Evolutionary conservation across 441 rosid genomes (phyloP), one percentile per base, ranked within the genome.

Genomic region (Biscutella laevigata): DNA sequence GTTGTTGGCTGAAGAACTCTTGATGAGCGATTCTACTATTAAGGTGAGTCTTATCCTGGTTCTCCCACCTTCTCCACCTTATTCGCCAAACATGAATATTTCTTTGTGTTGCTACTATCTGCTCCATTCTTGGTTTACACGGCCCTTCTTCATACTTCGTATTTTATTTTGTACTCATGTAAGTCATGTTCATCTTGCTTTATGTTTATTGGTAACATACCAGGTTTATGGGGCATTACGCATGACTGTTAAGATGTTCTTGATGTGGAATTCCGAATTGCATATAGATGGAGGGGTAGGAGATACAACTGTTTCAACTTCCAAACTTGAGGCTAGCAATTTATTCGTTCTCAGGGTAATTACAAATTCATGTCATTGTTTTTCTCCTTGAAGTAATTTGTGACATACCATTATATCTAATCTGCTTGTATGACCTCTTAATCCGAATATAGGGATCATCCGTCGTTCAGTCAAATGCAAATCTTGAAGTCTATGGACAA

Each of bases 171-270:
- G 17, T 29, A 34, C 32, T 42, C 32, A 2, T 4, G 4, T 50
- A 34, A 56, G 6, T 29, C 4, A 21, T 16, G 10, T 33, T 34
- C 21, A 57, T n/a, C n/a, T n/a, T 53, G 36, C 22, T 26, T 35
- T 46, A 24, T 40, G 32, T 21, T 41, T 37, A 44, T 24, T 15
- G 70, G 50, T 55, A 16, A 5, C 13, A 46, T 5, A 29, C 53
- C 67, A 92, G 99, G 92, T 92, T 37, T 92, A 88, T 69, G 99
- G 99, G 38, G 99, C 99, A 49, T 66, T 92, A 59, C 90, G 97
- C 26, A 92, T 92, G 99, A 74, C 84, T 53, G 97, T 88, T 24
- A 92, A 92, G 68, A 88, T 92, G 73, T 79, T 82, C 76, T 76
- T 92, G 77, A 88, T 92, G 99, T 88, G 91, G 95, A 88, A 92